Percentiles rank a stretch among this genome's conserved stretches.
These are phyloP conservation scores for Chaetomiaceae sp. DNA, from an alignment of 2,329 filamentous ascomycete genomes.

Conservation along the genomic window DNA sequence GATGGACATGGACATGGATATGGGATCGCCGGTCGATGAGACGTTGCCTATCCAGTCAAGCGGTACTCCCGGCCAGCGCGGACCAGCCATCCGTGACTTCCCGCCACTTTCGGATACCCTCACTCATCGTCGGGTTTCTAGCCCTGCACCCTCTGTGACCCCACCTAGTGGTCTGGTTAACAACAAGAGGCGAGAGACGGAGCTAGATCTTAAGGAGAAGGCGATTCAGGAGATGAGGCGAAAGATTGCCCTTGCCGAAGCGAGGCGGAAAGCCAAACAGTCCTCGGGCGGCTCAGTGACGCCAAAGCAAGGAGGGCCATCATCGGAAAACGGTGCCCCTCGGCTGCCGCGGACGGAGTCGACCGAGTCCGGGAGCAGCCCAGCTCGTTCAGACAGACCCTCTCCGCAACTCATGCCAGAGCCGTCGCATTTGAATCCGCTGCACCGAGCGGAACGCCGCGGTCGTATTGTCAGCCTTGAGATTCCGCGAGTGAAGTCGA, in stretches of 20 bases:
- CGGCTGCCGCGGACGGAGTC: conserved; percentile 17
- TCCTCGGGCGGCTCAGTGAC: conserved; percentile 29
- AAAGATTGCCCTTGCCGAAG: conserved; percentile 56
- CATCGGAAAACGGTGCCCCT: conserved; percentile 25
- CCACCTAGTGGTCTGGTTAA: conserved; percentile 35
- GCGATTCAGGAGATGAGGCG: conserved; percentile 59
- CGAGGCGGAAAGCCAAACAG: conserved; percentile 45
- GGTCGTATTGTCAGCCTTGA: conserved; percentile 37
- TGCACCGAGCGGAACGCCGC: conserved; percentile 25
- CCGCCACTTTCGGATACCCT: conserved; percentile 39
- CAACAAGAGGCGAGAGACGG: conserved; percentile 34
- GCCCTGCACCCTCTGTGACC: conserved; percentile 37
- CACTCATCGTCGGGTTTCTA: conserved; percentile 38
- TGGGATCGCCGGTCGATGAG: conserved; percentile 51
- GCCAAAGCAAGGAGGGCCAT: conserved; percentile 26
- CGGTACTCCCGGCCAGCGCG: conserved; percentile 32
- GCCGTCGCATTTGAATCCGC: conserved; percentile 13
- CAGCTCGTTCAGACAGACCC: conserved; percentile 21
- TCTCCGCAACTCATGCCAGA: conserved; percentile 27
- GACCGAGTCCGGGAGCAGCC: conserved; percentile 22
- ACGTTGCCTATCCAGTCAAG: conserved; percentile 33
- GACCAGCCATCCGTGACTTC: conserved; percentile 41
- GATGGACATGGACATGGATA: conserved; percentile 66
- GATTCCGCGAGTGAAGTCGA: conserved; percentile 36
- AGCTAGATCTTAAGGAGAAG: conserved; percentile 49